Base-by-base conservation (phyloP, 2,329 filamentous ascomycete species). In the Keithomyces neogunnii region DNA sequence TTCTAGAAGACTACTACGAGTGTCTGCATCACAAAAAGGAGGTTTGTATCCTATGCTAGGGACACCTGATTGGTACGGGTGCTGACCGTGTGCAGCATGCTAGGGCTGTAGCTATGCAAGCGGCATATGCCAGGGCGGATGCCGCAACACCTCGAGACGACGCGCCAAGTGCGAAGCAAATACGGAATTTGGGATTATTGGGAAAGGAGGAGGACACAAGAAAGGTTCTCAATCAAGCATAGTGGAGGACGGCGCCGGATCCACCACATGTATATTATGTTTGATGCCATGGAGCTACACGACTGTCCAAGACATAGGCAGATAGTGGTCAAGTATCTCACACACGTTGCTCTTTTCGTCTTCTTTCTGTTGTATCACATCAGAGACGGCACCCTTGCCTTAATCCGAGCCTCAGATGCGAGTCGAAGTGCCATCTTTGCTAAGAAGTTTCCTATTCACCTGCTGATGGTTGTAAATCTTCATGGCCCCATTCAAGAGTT, bases 1-100 rank as follows among this genome's bases (percentile, higher is more conserved):
- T 84, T 4, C 77, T 97, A 59, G 93, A 99, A 69, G 93, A 99
- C 69, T 99, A 99, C 77, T 95, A 96, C 69, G 93, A 99, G 76
- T 99, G 95, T 72, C 75, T 99, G 66, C 93, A 99, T 71, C 93
- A 99, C 78, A 90, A 87, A 78, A 99, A 99, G 77, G 93, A 99
- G 89, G 93, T 97, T 65, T 53, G 81, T 70, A 10, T 13, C 46
- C 19, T 13, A 38, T 43, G 5, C 11, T 40, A 26, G 36, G 3
- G 32, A 45, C 10, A 19, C n/a, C 7, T n/a, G 28, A 44, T 13
- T 11, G 5, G 19, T 31, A 28, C 31, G 45, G 55, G 55, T 62
- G 39, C 63, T 57, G 26, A 55, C 28, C 36, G 61, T 31, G 26
- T 33, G 3, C 62, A 95, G 92, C 85, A 84, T 63, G 83, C 88